A percentile compares a stretch with the other conserved stretches of the same genome.
Conservation (phyloP, 2,329 filamentous ascomycete species). For the Colletotrichum sp. region DNA sequence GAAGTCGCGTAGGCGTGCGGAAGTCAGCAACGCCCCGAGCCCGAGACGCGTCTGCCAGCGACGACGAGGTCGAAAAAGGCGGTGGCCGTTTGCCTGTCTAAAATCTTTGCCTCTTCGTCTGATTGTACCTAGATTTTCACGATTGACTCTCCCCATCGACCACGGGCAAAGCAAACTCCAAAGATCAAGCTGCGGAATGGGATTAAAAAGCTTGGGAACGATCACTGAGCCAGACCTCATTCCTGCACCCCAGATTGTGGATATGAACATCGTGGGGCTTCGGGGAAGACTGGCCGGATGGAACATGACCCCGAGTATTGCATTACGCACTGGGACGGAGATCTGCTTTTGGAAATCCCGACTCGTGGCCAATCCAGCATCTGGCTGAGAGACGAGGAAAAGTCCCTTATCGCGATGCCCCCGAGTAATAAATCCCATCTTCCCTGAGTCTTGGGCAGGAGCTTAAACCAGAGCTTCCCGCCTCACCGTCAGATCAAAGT, state of each 20-base stretch:
- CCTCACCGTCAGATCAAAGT: neutral
- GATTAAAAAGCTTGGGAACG: neutral
- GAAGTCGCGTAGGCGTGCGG: too few species aligned
- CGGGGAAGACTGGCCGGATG: neutral
- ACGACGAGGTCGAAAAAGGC: neutral
- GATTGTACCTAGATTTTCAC: neutral
- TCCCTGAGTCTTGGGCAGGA: neutral
- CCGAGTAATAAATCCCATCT: neutral
- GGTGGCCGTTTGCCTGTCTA: rapidly evolving
- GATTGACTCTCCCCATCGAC: neutral
- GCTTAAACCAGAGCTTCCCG: neutral
- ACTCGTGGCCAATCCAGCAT: neutral
- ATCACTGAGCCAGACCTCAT: neutral
- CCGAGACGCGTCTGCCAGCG: neutral
- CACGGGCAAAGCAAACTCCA: neutral
- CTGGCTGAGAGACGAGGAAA: neutral
- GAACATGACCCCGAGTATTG: constrained; percentile 5
- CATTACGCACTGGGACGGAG: neutral
- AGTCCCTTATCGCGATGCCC: neutral
- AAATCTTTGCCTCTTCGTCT: neutral
- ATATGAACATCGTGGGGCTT: neutral
- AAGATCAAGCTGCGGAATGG: neutral
- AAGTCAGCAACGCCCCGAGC: neutral
- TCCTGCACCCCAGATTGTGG: neutral
- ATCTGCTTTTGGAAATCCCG: neutral